Base-by-base conservation (phyloP, 805 yeast species). In the Cyberlindnera petersonii region DNA sequence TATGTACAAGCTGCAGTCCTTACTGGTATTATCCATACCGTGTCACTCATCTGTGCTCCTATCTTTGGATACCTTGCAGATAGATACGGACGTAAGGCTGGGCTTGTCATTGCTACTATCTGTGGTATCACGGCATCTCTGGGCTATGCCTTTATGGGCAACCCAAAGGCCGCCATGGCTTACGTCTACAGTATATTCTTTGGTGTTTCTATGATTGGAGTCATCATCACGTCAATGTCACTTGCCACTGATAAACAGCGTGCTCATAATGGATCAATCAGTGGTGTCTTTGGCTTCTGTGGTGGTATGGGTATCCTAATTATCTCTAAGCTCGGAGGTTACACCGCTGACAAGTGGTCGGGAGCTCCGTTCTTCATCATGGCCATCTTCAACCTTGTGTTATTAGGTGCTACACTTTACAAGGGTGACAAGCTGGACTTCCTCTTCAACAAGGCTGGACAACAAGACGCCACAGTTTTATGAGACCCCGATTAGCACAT, bases 291-390 rank as follows among this genome's bases (percentile, higher is more conserved):
- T 54, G 72, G 82, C n/a, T 69, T 82, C 39, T 64, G 72, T 47
- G 88, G 87, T 14, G 86, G 86, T 1, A 35, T 78, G 7, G 91
- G 91, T 3, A 79, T 82, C 20, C 60, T 82, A 40, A 37, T 78
- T 1, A 61, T 81, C 21, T 72, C 79, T 24, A 75, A 74, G 50
- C 24, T 79, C 9, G 89, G 88, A 6, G 88, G 88, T 4, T 51
- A 61, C 13, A 62, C 75, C 47, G 74, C 82, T 18, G 86, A 81
- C 52, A 36, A 47, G 26, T 75, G 79, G 75, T 59, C 70, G 18
- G 71, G 74, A 26, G 74, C 75, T 0, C 86, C 88, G 4, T 82
- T 82, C 49, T 52, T 75, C 17, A 56, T 79, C 7, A 60, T 79
- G 43, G 75, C 74, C 0, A 13, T 58, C 4, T 66, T 78, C 41